These are phyloP conservation scores for Trifolium pratense DNA, from an alignment of 306 rosid genomes.

Conservation along the genomic window DNA sequence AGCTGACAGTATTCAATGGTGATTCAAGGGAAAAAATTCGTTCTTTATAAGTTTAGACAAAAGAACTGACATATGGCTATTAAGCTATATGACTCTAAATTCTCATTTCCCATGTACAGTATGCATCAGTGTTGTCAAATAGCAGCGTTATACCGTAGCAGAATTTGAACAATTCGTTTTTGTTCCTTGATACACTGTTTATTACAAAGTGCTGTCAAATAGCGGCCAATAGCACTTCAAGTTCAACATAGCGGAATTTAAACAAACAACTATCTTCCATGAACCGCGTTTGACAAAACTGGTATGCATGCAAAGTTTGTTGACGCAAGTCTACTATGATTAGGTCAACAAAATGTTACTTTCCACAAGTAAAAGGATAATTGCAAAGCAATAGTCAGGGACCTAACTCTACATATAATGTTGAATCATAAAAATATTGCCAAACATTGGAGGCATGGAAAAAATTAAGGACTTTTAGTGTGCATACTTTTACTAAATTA, in stretches of 20 bases:
- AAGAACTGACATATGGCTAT: background rate
- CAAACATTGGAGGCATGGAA: no score
- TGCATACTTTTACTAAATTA: no score
- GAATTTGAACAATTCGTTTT: background rate
- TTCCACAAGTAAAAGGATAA: background rate
- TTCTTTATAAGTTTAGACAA: conserved; percentile 23
- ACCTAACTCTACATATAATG: conserved; percentile 3
- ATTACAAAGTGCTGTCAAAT: background rate
- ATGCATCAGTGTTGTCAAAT: background rate
- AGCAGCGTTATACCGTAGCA: background rate
- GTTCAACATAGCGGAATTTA: background rate
- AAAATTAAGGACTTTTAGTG: no score
- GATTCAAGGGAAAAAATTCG: conserved; percentile 22
- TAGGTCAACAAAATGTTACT: background rate
- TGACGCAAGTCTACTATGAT: background rate
- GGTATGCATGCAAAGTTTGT: conserved; percentile 26
- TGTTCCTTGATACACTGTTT: background rate
- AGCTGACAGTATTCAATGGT: conserved; percentile 8
- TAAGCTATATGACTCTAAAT: background rate
- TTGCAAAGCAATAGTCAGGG: background rate
- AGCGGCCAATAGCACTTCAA: background rate
- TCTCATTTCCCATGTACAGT: background rate
- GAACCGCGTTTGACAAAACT: background rate
- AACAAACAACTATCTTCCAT: background rate
- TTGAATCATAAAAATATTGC: no score